A percentile compares a stretch with the other conserved stretches of the same genome.
phyloP scores from a whole-genome alignment of 2,329 filamentous ascomycete genomes.

The Furcasterigmium sp. region DNA sequence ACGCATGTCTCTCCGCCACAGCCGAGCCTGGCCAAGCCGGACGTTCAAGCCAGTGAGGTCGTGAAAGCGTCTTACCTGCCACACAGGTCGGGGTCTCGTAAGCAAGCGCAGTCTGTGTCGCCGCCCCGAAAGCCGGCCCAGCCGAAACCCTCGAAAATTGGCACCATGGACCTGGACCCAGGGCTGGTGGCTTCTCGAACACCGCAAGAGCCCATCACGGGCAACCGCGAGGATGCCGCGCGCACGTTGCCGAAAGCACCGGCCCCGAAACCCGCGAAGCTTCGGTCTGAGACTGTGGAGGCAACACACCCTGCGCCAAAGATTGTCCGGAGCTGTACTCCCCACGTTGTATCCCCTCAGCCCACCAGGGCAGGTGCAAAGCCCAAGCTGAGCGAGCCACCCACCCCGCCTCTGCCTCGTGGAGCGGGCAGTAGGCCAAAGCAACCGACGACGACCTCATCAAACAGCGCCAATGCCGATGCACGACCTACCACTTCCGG shows the following conservation, averaged over 20 bases:
- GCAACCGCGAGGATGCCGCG: background rate
- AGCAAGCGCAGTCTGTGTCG: background rate
- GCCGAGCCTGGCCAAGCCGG: background rate
- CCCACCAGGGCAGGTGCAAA: constrained; percentile 20
- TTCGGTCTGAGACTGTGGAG: background rate
- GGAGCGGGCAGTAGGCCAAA: too few species aligned
- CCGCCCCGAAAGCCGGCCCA: background rate
- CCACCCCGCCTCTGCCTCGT: constrained; percentile 30
- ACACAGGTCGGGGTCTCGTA: background rate
- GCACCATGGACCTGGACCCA: too few species aligned
- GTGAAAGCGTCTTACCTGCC: background rate
- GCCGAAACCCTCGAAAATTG: constrained; percentile 1
- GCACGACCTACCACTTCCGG: constrained; percentile 12
- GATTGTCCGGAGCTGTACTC: constrained; percentile 9
- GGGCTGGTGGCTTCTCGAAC: too few species aligned
- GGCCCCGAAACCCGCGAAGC: background rate
- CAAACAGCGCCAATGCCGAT: constrained; percentile 4
- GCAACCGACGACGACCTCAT: too few species aligned
- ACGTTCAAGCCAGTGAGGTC: too few species aligned
- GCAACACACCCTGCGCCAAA: constrained; percentile 6
- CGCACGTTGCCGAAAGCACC: background rate
- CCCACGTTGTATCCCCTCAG: constrained; percentile 23
- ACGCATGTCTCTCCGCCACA: constrained; percentile 1
- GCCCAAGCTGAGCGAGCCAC: constrained; percentile 20
- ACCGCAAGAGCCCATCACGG: background rate